phyloP scores from a whole-genome alignment of 2,329 filamentous ascomycete genomes.

The Cladosporium austrohemisphaericum region DNA sequence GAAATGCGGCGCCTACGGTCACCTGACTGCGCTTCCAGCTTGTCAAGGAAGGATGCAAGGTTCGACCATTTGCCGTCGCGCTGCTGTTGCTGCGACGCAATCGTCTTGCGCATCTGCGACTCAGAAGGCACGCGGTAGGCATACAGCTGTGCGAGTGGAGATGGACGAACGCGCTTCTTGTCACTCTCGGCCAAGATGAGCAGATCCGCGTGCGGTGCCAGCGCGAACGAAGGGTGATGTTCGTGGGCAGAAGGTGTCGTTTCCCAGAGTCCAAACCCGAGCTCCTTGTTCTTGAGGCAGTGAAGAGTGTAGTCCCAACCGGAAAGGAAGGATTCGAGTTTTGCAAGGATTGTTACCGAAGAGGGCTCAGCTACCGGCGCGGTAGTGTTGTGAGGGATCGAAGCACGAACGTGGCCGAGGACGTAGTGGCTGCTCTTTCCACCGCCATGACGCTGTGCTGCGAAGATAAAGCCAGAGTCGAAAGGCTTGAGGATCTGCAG shows the following conservation, averaged over 20 bases:
- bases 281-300: slow-evolving; percentile 17
- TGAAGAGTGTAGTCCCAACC: slow-evolving; percentile 27
- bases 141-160: slow-evolving; percentile 27
- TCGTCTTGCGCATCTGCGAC: slow-evolving; percentile 19
- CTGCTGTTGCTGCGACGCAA: slow-evolving; percentile 14
- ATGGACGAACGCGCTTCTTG: slow-evolving; percentile 28
- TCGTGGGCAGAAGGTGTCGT: slow-evolving; percentile 32
- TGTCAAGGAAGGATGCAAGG: slow-evolving; percentile 18
- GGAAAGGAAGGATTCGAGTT: slow-evolving; percentile 31
- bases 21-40: slow-evolving; percentile 14
- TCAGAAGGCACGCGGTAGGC: slow-evolving; percentile 28
- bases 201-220: slow-evolving; percentile 21
- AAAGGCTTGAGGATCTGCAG: slow-evolving; percentile 30
- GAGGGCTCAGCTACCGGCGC: slow-evolving; percentile 22
- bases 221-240: slow-evolving; percentile 29
- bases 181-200: slow-evolving; percentile 32
- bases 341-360: slow-evolving; percentile 26
- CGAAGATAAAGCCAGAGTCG: slow-evolving; percentile 29
- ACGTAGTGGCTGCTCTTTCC: slow-evolving; percentile 29
- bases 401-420: slow-evolving; percentile 27
- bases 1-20: slow-evolving; percentile 6
- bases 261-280: slow-evolving; percentile 29
- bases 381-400: slow-evolving; percentile 13
- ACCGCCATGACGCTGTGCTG: slow-evolving; percentile 30
- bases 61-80: slow-evolving; percentile 11